These are phyloP conservation scores for Talaromyces adpressus DNA, from an alignment of 495 filamentous ascomycete species.

Conservation along the genomic window DNA sequence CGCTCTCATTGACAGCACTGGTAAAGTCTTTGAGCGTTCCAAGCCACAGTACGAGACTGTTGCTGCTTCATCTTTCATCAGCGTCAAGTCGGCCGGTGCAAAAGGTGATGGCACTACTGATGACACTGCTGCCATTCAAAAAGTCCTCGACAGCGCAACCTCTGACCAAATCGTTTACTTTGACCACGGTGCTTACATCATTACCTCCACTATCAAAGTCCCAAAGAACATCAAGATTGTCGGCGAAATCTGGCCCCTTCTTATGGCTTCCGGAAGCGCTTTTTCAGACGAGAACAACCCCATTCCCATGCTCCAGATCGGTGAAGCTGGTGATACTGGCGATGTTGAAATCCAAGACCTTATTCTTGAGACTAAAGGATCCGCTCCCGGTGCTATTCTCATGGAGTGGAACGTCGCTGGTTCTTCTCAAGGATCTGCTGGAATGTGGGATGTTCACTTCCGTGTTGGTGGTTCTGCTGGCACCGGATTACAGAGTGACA, in stretches of 20 bases:
- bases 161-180: constrained; percentile 74
- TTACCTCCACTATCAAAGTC: constrained; percentile 77
- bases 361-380: constrained; percentile 41
- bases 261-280: constrained; percentile 69
- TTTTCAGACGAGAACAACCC: constrained; percentile 71
- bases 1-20: constrained; percentile 27
- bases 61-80: constrained; percentile 49
- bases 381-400: constrained; percentile 75
- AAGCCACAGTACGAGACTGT: constrained; percentile 59
- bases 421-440: constrained; percentile 58
- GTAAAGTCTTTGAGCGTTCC: constrained; percentile 55
- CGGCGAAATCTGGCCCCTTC: constrained; percentile 86
- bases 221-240: constrained; percentile 72
- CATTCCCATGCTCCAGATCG: constrained; percentile 63
- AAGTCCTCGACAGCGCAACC: constrained; percentile 54
- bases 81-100: constrained; percentile 69
- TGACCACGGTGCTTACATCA: constrained; percentile 67
- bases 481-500: constrained; percentile 69
- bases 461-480: constrained; percentile 76
- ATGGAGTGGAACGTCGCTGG: constrained; percentile 85
- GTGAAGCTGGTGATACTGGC: constrained; percentile 62
- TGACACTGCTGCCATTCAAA: constrained; percentile 61
- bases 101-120: constrained; percentile 66
- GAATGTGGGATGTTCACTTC: constrained; percentile 90
- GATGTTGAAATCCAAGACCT: constrained; percentile 68